Evolutionary conservation across 345 rosid genomes (phyloP).

Genomic region (Hibiscus trionum): DNA sequence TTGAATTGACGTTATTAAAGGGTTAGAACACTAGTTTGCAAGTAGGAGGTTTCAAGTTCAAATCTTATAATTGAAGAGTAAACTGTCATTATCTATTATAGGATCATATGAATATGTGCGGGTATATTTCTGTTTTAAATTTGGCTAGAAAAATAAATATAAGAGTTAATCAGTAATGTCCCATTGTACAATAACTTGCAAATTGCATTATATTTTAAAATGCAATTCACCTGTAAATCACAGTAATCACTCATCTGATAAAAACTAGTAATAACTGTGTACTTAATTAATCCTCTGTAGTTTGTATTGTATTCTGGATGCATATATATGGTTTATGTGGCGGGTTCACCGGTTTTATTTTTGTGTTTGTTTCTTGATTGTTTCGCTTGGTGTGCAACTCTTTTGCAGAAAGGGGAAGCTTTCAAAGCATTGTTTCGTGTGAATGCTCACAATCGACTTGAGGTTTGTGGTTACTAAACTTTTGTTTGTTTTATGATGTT

Average conservation of each 20-base stretch:
- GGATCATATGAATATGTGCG: not conserved
- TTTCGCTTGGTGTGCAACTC: not conserved
- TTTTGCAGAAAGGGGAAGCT: constrained; percentile 62
- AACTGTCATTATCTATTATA: too few relatives aligned
- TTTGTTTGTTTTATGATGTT: too few relatives aligned
- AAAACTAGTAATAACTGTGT: not conserved
- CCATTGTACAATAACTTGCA: not conserved
- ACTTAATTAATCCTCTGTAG: not conserved
- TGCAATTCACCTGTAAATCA: not conserved
- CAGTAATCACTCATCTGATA: not conserved
- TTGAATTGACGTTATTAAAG: not conserved
- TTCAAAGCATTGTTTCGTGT: constrained; percentile 61
- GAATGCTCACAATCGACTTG: constrained; percentile 76
- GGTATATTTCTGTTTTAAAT: not conserved
- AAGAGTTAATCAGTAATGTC: too few relatives aligned
- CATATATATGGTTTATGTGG: not conserved
- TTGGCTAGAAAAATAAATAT: too few relatives aligned
- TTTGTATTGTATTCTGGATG: not conserved
- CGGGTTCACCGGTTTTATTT: not conserved
- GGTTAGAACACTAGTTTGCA: not conserved
- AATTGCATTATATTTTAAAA: not conserved
- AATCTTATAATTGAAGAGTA: not conserved
- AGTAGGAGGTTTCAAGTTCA: not conserved
- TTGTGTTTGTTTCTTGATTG: not conserved
- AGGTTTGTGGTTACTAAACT: constrained; percentile 41